Evolutionary conservation across 1,139 yeast genomes (phyloP), one percentile per base, ranked within the genome.

Genomic region (Wickerhamomyces sp.): DNA sequence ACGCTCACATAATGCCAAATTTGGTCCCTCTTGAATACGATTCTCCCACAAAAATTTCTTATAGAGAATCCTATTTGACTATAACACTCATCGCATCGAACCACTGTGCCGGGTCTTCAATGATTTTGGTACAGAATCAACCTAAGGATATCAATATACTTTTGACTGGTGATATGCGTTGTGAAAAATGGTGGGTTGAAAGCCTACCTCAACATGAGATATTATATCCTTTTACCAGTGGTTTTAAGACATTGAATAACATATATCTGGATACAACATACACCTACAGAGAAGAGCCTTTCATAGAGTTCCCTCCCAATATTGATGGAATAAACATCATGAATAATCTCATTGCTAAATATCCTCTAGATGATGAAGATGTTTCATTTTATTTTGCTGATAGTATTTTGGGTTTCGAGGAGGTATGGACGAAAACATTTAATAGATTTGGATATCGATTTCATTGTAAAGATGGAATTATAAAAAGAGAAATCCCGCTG

Each of bases 61-160:
- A 41, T 56, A 10, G 27, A 8, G 33, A 30, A 6, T n/a, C 26
- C 0, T 7, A 39, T 31, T 0, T 50, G 51, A 2, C 48, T 40
- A 17, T 54, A 32, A 61, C 68, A 0, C 44, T 64, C 37, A 60
- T 71, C 3, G 62, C 68, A 8, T 63, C 78, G 0, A 71, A 78
- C 48, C 87, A 80, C 49, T 80, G 86, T 49, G 80, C 83, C 5
- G 87, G 86, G 2, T 67, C 83, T 3, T 64, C 67, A 5, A 76
- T 79, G 81, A 71, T 75, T 43, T 61, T 79, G 29, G 46, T 80
- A 1, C 76, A 77, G 15, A n/a, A n/a, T 14, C n/a, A 20, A 47
- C 55, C 62, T 3, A 33, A 41, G 1, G 32, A 36, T 1, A 54
- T 48, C 13, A 55, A 74, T 0, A 70, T 78, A 1, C 56, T 79